Evolutionary conservation across 345 rosid species (phyloP).

Genomic region (Reutealis trisperma): DNA sequence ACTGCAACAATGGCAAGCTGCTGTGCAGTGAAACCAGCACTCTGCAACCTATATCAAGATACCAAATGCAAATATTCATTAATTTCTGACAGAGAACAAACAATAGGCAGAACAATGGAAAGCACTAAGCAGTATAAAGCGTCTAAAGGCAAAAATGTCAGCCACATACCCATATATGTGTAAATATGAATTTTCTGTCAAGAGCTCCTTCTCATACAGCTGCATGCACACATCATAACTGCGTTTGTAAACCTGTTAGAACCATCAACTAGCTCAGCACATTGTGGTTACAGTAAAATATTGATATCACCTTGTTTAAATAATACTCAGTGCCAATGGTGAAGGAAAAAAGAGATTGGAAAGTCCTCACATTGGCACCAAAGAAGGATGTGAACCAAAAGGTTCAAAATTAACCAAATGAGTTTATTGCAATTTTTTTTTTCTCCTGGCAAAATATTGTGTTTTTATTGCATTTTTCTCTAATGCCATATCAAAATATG

Average conservation of each 20-base stretch:
- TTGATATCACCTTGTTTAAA: neutral
- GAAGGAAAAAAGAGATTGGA: neutral
- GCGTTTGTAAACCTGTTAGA: constrained; percentile 75
- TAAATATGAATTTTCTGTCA: constrained; percentile 71
- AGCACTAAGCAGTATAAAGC: neutral
- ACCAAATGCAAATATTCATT: constrained; percentile 19
- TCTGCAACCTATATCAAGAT: constrained; percentile 52
- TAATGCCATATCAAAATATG: neutral
- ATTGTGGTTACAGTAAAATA: neutral
- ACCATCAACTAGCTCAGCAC: constrained; percentile 17
- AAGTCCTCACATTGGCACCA: neutral
- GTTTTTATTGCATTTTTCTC: too few relatives aligned
- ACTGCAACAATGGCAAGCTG: constrained; percentile 87
- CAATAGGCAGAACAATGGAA: neutral
- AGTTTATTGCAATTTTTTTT: neutral
- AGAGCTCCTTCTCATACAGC: constrained; percentile 84
- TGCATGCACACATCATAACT: constrained; percentile 77
- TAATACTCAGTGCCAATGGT: neutral
- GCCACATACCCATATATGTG: constrained; percentile 67
- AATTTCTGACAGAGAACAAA: neutral
- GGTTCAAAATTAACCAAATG: neutral
- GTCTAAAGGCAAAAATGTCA: constrained; percentile 1
- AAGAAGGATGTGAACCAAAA: neutral
- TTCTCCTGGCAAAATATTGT: neutral
- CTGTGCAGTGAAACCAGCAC: constrained; percentile 65